Evolutionary conservation across 2,329 filamentous ascomycete species (phyloP), one percentile per base, ranked within the genome.

Genomic region (Aspergillus novofumigatus): DNA sequence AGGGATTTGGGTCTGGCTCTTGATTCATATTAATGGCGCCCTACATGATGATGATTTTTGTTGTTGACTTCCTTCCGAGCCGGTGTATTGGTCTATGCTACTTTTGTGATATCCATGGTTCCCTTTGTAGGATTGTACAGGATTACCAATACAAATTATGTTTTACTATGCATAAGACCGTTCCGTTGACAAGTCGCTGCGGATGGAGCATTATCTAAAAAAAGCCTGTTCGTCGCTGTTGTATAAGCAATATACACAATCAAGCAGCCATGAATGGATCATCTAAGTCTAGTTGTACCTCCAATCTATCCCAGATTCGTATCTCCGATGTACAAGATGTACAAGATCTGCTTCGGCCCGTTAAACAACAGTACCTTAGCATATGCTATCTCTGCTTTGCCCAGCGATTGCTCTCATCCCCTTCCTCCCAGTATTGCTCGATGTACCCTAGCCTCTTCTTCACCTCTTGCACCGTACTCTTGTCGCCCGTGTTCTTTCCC

Each of bases 401-500:
- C 92, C 92, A 97, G 70, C 92, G 81, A 52, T 85, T 84, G 29
- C 85, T 88, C 78, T 97, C 93, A 66, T 97, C 90, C 9, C 91
- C 92, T 4, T 86, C 87, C 56, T 83, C 81, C 92, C 94, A 97
- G 28, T 85, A 81, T 65, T 89, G 88, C 77, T 97, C 93, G 4
- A 88, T 81, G 69, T 99, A 97, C 0, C 92, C 92, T 45, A 97
- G 81, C 61, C 89, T 83, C 67, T 84, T 81, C 83, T 99, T 99
- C 60, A 97, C 92, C 63, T 87, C 85, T 56, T 86, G 81, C 0
- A 99, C 90, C 1, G 88, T 90, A 21, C 81, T 81, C 66, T 86
- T 85, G 69, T 97, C 89, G 7, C 94, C 94, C 0, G 92, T 97
- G 69, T 99, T 99, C 81, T 99, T 99, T 49, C 92, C 85, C 62